phyloP scores from a whole-genome alignment of 805 yeast species.

The Nematodospora valgi region DNA sequence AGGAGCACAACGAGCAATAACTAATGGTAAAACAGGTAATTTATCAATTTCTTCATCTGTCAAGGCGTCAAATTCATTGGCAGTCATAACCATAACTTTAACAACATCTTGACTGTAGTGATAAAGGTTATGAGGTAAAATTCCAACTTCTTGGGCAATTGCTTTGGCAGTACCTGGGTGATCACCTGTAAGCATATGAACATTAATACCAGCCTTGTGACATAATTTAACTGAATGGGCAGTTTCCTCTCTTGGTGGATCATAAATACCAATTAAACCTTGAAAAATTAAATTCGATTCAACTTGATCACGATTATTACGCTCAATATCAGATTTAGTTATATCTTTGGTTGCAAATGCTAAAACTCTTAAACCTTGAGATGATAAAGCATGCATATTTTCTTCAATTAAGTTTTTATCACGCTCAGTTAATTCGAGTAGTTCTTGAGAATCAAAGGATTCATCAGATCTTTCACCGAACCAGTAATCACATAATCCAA shows the following conservation, averaged over 20 bases:
- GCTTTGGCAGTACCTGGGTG: constrained; percentile 77
- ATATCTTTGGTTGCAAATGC: constrained; percentile 57
- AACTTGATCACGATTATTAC: constrained; percentile 31
- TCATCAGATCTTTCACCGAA: constrained; percentile 29
- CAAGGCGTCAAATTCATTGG: constrained; percentile 31
- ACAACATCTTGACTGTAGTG: constrained; percentile 34
- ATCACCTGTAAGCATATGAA: constrained; percentile 81
- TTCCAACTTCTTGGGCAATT: constrained; percentile 79
- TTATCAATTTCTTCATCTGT: constrained; percentile 30
- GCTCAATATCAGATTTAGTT: constrained; percentile 16
- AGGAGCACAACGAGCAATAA: constrained; percentile 40
- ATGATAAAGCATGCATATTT: constrained; percentile 57
- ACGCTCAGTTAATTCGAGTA: constrained; percentile 34
- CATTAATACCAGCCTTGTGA: constrained; percentile 73
- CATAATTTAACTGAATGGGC: constrained; percentile 61
- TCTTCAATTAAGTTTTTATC: constrained; percentile 43
- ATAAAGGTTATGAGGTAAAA: constrained; percentile 50
- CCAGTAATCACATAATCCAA: constrained; percentile 56
- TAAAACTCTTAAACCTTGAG: constrained; percentile 68
- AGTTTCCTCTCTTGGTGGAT: constrained; percentile 74
- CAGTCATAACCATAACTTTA: constrained; percentile 35
- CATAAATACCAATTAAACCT: constrained; percentile 75
- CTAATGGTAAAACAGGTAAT: constrained; percentile 37
- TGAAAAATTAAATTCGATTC: constrained; percentile 55
- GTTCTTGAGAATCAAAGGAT: constrained; percentile 14